Conservation (phyloP, 2,329 filamentous ascomycete species). For the Neopestalotiopsis sp. region DNA sequence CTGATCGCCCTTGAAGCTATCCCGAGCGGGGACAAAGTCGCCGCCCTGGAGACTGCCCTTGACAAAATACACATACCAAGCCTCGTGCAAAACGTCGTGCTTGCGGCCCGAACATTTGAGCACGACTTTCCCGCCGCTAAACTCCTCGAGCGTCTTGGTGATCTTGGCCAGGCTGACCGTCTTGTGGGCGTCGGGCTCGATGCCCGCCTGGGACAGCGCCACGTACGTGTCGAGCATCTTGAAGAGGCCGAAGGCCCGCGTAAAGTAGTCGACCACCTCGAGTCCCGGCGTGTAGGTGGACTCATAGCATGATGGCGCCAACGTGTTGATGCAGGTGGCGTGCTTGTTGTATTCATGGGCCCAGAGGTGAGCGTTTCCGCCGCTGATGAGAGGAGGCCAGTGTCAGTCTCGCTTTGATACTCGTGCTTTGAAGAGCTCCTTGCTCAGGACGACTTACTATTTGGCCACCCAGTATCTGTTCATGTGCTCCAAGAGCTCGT, state of each 20-base stretch:
- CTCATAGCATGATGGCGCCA: constrained; percentile 68
- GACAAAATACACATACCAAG: constrained; percentile 61
- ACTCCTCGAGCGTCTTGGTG: constrained; percentile 46
- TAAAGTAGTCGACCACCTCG: constrained; percentile 53
- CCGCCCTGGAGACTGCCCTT: constrained; percentile 57
- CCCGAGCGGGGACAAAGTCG: constrained; percentile 49
- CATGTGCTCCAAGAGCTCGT: constrained; percentile 46
- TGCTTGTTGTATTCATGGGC: constrained; percentile 76
- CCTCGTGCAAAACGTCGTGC: constrained; percentile 52
- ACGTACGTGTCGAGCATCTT: constrained; percentile 48
- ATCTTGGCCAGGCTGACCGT: constrained; percentile 51
- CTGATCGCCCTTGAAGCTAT: constrained; percentile 43
- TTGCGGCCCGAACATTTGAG: constrained; percentile 46
- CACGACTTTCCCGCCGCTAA: constrained; percentile 51
- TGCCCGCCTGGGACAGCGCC: constrained; percentile 43
- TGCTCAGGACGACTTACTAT: constrained; percentile 31
- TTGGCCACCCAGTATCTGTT: constrained; percentile 50
- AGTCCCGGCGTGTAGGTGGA: constrained; percentile 51
- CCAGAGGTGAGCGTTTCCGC: constrained; percentile 60
- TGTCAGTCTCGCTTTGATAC: background rate
- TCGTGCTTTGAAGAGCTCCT: background rate
- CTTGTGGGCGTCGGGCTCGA: constrained; percentile 39
- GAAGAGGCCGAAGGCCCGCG: constrained; percentile 48
- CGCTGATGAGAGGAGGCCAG: constrained; percentile 28
- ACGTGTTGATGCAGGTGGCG: constrained; percentile 74